Percentiles rank a stretch among this genome's conserved stretches.
Evolutionary conservation across 805 yeast genomes (phyloP).

Genomic region (Debaryomyces castellii): DNA sequence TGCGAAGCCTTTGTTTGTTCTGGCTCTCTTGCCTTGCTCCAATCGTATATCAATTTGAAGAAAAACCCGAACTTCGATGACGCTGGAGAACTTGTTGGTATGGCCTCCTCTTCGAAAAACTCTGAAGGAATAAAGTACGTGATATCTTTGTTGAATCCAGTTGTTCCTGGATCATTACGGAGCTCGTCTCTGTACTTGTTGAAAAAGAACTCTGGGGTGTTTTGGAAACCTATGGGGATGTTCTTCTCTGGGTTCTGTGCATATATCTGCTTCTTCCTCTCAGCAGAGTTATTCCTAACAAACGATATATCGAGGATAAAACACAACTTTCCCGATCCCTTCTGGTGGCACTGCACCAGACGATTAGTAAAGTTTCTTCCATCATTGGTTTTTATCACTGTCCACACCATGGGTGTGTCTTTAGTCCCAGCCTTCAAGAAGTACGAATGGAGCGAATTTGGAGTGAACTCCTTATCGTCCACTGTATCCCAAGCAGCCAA

Average conservation of each 20-base stretch:
- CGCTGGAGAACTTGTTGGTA: slow-evolving; percentile 21
- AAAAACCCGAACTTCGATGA: slow-evolving; percentile 34
- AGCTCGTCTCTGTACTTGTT: slow-evolving; percentile 20
- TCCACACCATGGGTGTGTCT: slow-evolving; percentile 23
- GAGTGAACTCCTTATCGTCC: slow-evolving; percentile 26
- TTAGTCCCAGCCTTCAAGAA: slow-evolving; percentile 39
- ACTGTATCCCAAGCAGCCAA: slow-evolving; percentile 35
- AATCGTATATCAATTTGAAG: slow-evolving; percentile 23
- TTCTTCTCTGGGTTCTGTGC: slow-evolving; percentile 18
- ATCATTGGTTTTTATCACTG: slow-evolving; percentile 31
- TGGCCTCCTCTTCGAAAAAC: slow-evolving; percentile 22
- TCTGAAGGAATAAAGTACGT: slow-evolving; percentile 30
- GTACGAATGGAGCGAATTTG: slow-evolving; percentile 41
- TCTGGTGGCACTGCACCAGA: slow-evolving; percentile 28
- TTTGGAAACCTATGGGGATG: slow-evolving; percentile 30
- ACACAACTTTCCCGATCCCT: slow-evolving; percentile 42
- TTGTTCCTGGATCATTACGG: slow-evolving; percentile 12
- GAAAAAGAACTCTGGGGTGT: slow-evolving; percentile 20
- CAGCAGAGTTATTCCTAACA: slow-evolving; percentile 28
- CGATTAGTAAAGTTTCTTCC: slow-evolving; percentile 38
- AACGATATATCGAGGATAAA: slow-evolving; percentile 36
- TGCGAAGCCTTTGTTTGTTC: slow-evolving; percentile 29
- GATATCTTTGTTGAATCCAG: slow-evolving; percentile 9
- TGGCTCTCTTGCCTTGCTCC: slow-evolving; percentile 15
- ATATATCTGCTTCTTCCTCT: slow-evolving; percentile 11